phyloP scores from a whole-genome alignment of 768 basidiomycete species.

The Trametes gibbosa region DNA sequence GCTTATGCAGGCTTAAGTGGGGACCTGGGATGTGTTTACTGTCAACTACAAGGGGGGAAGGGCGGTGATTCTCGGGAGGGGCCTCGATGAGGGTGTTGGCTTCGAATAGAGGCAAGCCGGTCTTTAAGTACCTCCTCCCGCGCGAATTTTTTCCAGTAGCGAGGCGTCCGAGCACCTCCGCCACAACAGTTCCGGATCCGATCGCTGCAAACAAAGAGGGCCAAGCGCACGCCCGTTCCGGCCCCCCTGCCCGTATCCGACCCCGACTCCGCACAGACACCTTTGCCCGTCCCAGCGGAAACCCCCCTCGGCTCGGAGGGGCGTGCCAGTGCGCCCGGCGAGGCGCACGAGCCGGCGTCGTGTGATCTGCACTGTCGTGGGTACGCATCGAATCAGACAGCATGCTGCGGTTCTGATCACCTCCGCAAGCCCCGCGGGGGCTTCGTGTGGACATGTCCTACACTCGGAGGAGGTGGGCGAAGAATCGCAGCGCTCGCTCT shows the following conservation, averaged over 20 bases:
- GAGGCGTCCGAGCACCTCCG: background rate
- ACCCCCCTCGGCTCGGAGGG: background rate
- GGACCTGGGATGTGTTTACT: background rate
- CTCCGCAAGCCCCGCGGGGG: background rate
- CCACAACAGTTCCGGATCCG: background rate
- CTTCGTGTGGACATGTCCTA: background rate
- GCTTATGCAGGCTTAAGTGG: background rate
- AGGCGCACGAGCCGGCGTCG: slow-evolving; percentile 17
- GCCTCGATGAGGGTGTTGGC: background rate
- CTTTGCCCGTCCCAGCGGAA: slow-evolving; percentile 1
- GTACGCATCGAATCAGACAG: slow-evolving; percentile 13
- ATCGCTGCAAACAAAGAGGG: background rate
- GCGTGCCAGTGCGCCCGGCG: background rate
- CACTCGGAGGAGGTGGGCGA: background rate
- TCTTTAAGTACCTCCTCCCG: slow-evolving; percentile 9
- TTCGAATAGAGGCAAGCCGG: background rate
- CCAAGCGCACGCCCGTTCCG: slow-evolving; percentile 14
- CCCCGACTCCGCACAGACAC: background rate
- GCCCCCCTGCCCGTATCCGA: slow-evolving; percentile 8
- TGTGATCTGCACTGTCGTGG: slow-evolving; percentile 18
- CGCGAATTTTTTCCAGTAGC: slow-evolving; percentile 3
- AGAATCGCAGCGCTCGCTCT: background rate
- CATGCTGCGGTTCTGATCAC: slow-evolving; percentile 11
- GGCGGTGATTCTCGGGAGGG: background rate
- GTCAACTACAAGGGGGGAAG: background rate